A percentile compares a stretch with the other conserved stretches of the same genome.
phyloP scores from a whole-genome alignment of 148 eudicot species.

The Tetragonia tetragonoides region DNA sequence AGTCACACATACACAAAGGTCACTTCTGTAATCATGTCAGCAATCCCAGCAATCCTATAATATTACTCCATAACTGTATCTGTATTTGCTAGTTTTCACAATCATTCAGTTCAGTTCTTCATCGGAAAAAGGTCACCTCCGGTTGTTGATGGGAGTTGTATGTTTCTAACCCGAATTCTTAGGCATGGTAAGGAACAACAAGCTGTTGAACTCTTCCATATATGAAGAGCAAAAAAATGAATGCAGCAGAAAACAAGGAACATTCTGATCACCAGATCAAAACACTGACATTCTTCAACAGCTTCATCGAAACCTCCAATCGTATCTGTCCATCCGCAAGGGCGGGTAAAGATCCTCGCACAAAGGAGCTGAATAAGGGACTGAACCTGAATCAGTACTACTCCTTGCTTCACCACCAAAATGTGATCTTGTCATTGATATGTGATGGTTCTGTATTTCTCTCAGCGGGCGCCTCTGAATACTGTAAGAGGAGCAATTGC shows the following conservation, averaged over 20 bases:
- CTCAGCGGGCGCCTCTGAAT: constrained; percentile 31
- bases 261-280: neutral
- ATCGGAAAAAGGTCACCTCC: neutral
- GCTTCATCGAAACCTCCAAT: constrained; percentile 33
- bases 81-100: constrained; percentile 14
- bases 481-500: constrained; percentile 27
- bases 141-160: neutral
- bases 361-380: constrained; percentile 36
- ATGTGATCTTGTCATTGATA: constrained; percentile 33
- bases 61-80: neutral
- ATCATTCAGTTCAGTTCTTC: neutral
- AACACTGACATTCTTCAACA: constrained; percentile 1
- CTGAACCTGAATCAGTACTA: constrained; percentile 53
- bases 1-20: neutral
- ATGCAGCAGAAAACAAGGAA: neutral
- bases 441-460: constrained; percentile 33
- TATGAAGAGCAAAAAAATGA: constrained; percentile 16
- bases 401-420: constrained; percentile 48
- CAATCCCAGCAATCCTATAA: neutral
- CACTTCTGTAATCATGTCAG: neutral
- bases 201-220: constrained; percentile 59
- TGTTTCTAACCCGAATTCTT: constrained; percentile 9
- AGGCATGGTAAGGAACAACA: constrained; percentile 42
- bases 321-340: constrained; percentile 32
- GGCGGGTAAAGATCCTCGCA: constrained; percentile 78